Evolutionary conservation across 2,329 filamentous ascomycete species (phyloP).

Genomic region (Raffaelea albimanens): DNA sequence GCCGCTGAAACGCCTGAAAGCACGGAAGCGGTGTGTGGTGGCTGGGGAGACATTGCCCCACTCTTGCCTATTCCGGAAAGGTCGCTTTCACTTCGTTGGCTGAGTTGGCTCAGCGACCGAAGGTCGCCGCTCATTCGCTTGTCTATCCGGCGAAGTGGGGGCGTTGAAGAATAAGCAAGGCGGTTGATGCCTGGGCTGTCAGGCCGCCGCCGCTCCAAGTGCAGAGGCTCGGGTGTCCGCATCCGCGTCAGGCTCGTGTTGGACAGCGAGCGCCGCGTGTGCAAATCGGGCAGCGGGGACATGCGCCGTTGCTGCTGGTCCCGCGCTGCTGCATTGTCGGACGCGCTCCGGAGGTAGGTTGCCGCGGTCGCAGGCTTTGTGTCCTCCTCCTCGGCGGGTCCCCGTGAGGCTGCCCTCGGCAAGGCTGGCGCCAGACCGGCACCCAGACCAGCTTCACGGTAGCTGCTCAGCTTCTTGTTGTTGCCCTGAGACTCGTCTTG

Average conservation of each 20-base stretch:
- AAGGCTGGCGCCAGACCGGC: neutral
- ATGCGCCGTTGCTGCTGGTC: neutral
- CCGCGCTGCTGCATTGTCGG: slow-evolving; percentile 8
- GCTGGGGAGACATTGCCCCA: slow-evolving; percentile 1
- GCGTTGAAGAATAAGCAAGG: slow-evolving; percentile 39
- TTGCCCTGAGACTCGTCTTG: slow-evolving; percentile 9
- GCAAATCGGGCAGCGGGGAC: slow-evolving; percentile 3
- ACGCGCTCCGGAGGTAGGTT: slow-evolving; percentile 4
- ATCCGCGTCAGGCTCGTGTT: slow-evolving; percentile 44
- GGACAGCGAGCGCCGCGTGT: slow-evolving; percentile 32
- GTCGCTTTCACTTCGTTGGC: slow-evolving; percentile 14
- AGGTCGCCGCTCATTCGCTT: slow-evolving; percentile 67
- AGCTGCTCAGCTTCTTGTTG: neutral
- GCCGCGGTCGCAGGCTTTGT: too few relatives aligned
- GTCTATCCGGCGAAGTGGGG: slow-evolving; percentile 62
- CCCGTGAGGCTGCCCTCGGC: slow-evolving; percentile 20
- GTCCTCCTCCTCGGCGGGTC: too few relatives aligned
- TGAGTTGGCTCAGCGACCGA: slow-evolving; percentile 53
- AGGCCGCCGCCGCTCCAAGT: slow-evolving; percentile 37
- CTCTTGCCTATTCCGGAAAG: neutral
- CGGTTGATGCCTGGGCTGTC: slow-evolving; percentile 52
- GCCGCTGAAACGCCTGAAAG: slow-evolving; percentile 12
- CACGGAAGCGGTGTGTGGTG: slow-evolving; percentile 13
- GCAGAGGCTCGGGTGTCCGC: slow-evolving; percentile 43
- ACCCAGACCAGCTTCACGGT: slow-evolving; percentile 21